Evolutionary conservation across 1,284 basidiomycete genomes (phyloP).

Genomic region (Nidula niveotomentosa): DNA sequence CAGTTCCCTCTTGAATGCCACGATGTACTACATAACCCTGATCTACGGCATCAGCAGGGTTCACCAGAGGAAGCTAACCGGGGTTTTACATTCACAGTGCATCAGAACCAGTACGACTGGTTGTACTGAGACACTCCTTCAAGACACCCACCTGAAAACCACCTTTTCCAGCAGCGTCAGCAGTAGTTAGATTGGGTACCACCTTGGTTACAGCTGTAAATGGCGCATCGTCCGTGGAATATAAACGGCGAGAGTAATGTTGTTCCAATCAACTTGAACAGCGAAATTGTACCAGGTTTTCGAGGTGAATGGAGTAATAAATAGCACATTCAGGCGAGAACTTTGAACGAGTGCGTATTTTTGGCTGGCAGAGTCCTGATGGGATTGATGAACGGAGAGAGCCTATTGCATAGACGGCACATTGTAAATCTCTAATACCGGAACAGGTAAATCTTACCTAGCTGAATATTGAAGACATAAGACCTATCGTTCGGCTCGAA

Average conservation of each 20-base stretch:
- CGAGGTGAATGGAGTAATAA: conserved; percentile 43
- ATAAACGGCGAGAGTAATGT: conserved; percentile 46
- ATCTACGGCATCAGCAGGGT: conserved; percentile 43
- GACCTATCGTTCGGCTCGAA: conserved; percentile 58
- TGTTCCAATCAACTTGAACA: conserved; percentile 54
- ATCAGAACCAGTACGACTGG: too few relatives aligned
- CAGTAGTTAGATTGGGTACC: conserved; percentile 38
- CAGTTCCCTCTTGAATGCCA: conserved; percentile 56
- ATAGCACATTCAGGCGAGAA: conserved; percentile 48
- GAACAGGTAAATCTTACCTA: conserved; percentile 33
- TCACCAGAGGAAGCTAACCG: conserved; percentile 50
- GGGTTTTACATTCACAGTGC: too few relatives aligned
- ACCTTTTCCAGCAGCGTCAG: conserved; percentile 46
- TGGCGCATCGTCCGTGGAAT: conserved; percentile 38
- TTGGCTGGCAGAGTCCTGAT: conserved; percentile 36
- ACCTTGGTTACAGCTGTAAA: conserved; percentile 40
- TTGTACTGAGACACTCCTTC: conserved; percentile 37
- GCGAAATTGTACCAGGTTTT: conserved; percentile 61
- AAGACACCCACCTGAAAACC: conserved; percentile 60
- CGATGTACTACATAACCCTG: conserved; percentile 55
- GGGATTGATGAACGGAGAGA: conserved; percentile 54
- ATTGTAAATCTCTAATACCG: not conserved
- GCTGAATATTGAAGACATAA: conserved; percentile 56
- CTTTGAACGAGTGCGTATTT: conserved; percentile 46
- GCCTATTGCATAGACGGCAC: conserved; percentile 25